Percentiles rank a stretch among this genome's conserved stretches.
Conservation (phyloP, 441 rosid genomes). For the Biscutella laevigata region DNA sequence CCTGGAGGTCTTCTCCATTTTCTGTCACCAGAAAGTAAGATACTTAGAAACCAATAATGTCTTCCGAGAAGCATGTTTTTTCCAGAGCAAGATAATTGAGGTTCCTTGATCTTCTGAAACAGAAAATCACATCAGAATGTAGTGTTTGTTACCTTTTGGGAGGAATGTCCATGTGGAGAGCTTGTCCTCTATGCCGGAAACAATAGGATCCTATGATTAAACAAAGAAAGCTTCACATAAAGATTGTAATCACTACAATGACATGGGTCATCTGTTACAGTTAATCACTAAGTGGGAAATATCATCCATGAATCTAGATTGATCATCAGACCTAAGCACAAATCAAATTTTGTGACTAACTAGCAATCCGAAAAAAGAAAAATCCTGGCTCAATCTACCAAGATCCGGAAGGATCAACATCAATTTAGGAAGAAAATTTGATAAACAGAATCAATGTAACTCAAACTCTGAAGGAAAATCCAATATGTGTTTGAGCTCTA, state of each 20-base stretch:
- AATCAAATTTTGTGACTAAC: neutral
- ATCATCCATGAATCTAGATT: neutral
- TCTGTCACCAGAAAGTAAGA: constrained; percentile 35
- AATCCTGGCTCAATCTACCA: neutral
- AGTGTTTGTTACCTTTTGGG: constrained; percentile 62
- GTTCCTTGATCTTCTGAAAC: constrained; percentile 1
- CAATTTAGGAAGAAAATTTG: neutral
- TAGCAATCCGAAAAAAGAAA: neutral
- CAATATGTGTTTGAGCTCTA: neutral
- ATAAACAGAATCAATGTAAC: neutral
- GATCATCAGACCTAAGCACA: neutral
- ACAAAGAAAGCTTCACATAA: constrained; percentile 16
- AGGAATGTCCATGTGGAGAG: constrained; percentile 93
- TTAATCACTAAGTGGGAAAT: neutral
- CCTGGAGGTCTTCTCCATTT: constrained; percentile 90
- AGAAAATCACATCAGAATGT: neutral
- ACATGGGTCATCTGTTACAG: neutral
- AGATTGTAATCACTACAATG: neutral
- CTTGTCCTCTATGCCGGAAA: constrained; percentile 87
- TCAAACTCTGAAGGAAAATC: neutral
- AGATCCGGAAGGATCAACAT: neutral
- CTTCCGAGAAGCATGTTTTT: too few species aligned
- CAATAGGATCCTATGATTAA: constrained; percentile 63
- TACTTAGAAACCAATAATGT: neutral
- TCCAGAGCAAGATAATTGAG: too few species aligned